Conservation (phyloP, 352 stramenopile genomes). For the Pythium biforme region DNA sequence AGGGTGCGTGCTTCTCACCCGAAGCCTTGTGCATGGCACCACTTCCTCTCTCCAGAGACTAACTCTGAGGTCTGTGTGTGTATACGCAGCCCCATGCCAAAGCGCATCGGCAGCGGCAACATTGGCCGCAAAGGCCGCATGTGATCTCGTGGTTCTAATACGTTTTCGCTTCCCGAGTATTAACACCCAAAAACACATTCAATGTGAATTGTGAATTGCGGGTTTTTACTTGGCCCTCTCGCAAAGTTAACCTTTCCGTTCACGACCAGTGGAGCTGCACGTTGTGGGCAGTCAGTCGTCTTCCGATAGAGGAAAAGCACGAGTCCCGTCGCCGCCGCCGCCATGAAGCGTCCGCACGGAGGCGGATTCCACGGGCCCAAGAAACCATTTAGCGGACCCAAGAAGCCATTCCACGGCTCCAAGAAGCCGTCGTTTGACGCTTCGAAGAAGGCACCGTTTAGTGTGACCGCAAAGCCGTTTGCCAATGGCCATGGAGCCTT, state of each 20-base stretch:
- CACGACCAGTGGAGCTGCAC: background rate
- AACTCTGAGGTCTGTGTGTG: background rate
- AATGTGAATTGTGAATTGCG: background rate
- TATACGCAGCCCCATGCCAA: constrained; percentile 8
- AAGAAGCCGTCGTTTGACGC: constrained; percentile 13
- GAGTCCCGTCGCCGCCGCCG: background rate
- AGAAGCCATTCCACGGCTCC: constrained; percentile 12
- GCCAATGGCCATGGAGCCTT: background rate
- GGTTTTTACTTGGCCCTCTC: background rate
- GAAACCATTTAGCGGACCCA: constrained; percentile 12
- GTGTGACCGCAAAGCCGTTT: background rate
- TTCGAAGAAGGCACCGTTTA: constrained; percentile 2
- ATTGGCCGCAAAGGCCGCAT: constrained; percentile 63
- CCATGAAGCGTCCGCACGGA: constrained; percentile 21
- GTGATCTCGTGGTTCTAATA: constrained; percentile 28
- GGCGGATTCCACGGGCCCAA: constrained; percentile 6
- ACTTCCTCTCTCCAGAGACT: background rate
- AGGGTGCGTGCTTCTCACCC: constrained; percentile 34
- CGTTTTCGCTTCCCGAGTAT: constrained; percentile 8
- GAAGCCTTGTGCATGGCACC: background rate
- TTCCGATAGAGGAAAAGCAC: background rate
- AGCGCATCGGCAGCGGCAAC: constrained; percentile 34
- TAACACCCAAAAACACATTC: constrained; percentile 21
- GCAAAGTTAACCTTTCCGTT: constrained; percentile 1
- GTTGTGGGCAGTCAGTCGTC: background rate